Evolutionary conservation across 805 yeast genomes (phyloP), one percentile per base, ranked within the genome.

Genomic region (Candida sphagnicola): DNA sequence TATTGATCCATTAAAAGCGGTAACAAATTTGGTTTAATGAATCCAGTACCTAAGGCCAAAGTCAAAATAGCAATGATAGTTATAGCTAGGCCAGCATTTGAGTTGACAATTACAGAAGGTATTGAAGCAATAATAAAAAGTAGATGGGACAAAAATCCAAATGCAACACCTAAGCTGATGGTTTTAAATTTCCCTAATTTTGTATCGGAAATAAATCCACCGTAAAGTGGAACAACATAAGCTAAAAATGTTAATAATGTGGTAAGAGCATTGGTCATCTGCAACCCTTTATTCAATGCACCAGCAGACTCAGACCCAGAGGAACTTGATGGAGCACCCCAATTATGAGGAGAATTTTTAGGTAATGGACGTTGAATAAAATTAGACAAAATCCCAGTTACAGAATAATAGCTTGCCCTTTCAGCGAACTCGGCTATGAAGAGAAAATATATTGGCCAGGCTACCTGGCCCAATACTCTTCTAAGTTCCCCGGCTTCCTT

Each of bases 311-410:
- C 67, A 8, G 52, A 38, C 16, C 48, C 55, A 13, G 51, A 46
- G n/a, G 48, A 37, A 2, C 70, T 62, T 15, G 72, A 69, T 14
- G 45, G 45, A 17, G 41, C 41, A 18, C 45, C 45, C 41, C 41
- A 42, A 42, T 74, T 67, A 21, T 21, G 24, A 6, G 24, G 24
- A 13, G 75, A 70, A 32, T 73, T 72, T 26, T 51, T 53, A 11
- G 80, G 79, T 34, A 74, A 55, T n/a, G 76, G 74, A 57, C 77
- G 64, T 57, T 70, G 74, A 40, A 74, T 65, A 46, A 74, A 74
- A 50, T 75, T 75, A 21, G 72, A 55, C 39, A 74, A 61, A 33
- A 70, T 52, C 47, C 70, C 71, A 28, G 60, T 49, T 8, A 65
- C 63, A 17, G 78, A 75, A 46, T 71, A 75, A 49, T 74, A 75